Evolutionary conservation across 208 protist genomes (phyloP).

Genomic region (Wallacemonas sp.): DNA sequence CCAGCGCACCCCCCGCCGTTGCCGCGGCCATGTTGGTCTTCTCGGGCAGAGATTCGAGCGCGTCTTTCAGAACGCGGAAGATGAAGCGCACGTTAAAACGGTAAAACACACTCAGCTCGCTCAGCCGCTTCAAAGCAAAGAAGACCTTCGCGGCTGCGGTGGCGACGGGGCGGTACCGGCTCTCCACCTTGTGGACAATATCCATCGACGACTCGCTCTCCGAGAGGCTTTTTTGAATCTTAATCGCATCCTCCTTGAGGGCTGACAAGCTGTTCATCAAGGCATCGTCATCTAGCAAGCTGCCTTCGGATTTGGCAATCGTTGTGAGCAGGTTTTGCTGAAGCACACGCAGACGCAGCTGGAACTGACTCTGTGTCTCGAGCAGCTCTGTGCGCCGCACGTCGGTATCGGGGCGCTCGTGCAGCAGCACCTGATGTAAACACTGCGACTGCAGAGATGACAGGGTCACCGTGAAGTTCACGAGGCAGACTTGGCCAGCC

Average conservation of each 20-base stretch:
- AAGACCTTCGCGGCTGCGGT: conserved; percentile 90
- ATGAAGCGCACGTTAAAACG: conserved; percentile 97
- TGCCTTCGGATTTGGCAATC: conserved; percentile 93
- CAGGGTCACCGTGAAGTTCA: conserved; percentile 99
- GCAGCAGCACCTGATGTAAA: conserved; percentile 87
- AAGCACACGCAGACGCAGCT: conserved; percentile 91
- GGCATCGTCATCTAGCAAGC: conserved; percentile 97
- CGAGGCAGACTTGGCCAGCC: conserved; percentile 95
- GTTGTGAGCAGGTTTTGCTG: conserved; percentile 96
- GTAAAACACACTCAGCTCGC: conserved; percentile 96
- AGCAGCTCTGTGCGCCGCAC: conserved; percentile 90
- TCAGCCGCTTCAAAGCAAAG: conserved; percentile 95
- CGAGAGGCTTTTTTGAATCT: conserved; percentile 89
- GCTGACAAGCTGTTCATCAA: conserved; percentile 94
- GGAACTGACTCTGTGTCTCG: conserved; percentile 95
- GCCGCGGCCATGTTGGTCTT: not conserved
- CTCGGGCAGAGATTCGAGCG: conserved; percentile 66
- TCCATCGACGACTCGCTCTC: conserved; percentile 94
- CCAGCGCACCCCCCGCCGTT: not conserved
- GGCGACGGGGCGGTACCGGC: conserved; percentile 95
- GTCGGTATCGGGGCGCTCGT: conserved; percentile 97
- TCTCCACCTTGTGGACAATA: conserved; percentile 76
- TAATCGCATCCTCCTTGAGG: conserved; percentile 93
- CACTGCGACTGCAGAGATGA: conserved; percentile 95
- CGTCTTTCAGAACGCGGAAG: conserved; percentile 88